Evolutionary conservation across 495 filamentous ascomycete genomes (phyloP).

Genomic region (Talaromyces liani): DNA sequence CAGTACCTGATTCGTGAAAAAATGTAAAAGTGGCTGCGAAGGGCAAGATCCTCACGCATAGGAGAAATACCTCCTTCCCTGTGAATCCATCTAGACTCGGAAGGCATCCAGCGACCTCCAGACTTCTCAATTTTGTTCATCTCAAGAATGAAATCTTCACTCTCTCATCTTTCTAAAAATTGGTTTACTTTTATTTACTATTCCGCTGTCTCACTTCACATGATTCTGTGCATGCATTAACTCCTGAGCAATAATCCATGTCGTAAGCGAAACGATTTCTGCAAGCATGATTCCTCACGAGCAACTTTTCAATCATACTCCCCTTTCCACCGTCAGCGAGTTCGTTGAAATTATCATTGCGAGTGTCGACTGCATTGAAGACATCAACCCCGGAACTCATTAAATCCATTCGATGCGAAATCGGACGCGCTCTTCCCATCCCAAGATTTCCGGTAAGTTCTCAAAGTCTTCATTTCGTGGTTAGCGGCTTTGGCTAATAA

Average conservation of each 20-base stretch:
- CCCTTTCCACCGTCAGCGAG: not conserved
- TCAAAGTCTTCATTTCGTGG: not conserved
- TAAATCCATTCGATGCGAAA: not conserved
- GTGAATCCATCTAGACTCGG: not conserved
- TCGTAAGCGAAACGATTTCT: not conserved
- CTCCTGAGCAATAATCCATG: not conserved
- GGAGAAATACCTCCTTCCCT: not conserved
- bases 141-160: not conserved
- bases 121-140: not conserved
- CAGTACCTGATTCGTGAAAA: not conserved
- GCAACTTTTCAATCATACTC: not conserved
- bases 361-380: not conserved
- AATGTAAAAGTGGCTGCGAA: not conserved
- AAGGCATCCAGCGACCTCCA: not conserved
- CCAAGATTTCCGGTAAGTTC: not conserved
- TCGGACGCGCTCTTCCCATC: not conserved
- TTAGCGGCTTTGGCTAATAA: not conserved
- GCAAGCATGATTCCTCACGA: not conserved
- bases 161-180: not conserved
- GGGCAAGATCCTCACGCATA: not conserved
- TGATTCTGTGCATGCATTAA: not conserved
- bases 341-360: not conserved
- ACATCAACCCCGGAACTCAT: not conserved
- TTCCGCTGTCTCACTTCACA: not conserved
- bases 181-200: not conserved